Evolutionary conservation across 1,139 yeast genomes (phyloP).

Genomic region (Blastobotrys serpentis): DNA sequence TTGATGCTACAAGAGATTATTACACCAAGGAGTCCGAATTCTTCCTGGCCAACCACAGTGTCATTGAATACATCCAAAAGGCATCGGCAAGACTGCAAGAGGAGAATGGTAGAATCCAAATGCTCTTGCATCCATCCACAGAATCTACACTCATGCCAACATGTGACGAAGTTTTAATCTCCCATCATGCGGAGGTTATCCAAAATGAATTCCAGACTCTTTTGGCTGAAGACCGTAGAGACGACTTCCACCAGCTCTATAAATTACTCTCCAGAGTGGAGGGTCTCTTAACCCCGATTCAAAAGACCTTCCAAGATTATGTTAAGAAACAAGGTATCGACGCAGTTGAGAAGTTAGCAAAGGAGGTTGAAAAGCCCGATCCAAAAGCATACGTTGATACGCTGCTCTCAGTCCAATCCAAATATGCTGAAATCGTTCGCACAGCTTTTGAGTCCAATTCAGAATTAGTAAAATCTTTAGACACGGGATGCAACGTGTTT

Average conservation of each 20-base stretch:
- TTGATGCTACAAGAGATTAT: slow-evolving; percentile 70
- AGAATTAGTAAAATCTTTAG: slow-evolving; percentile 82
- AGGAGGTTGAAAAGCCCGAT: slow-evolving; percentile 48
- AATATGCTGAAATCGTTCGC: slow-evolving; percentile 65
- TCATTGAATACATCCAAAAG: slow-evolving; percentile 85
- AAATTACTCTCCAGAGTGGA: slow-evolving; percentile 66
- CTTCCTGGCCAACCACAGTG: slow-evolving; percentile 70
- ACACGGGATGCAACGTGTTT: slow-evolving; percentile 80
- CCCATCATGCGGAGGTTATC: slow-evolving; percentile 73
- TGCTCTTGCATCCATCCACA: slow-evolving; percentile 84
- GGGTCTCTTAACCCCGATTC: slow-evolving; percentile 72
- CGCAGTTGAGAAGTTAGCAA: slow-evolving; percentile 64
- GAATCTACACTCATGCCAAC: slow-evolving; percentile 72
- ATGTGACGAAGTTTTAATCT: slow-evolving; percentile 72
- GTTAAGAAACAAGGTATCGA: slow-evolving; percentile 71
- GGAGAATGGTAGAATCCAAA: slow-evolving; percentile 74
- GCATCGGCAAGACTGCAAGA: slow-evolving; percentile 81
- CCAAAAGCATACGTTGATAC: slow-evolving; percentile 82
- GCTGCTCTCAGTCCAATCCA: slow-evolving; percentile 64
- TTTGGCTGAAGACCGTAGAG: slow-evolving; percentile 72
- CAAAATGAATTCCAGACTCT: slow-evolving; percentile 73
- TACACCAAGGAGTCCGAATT: slow-evolving; percentile 68
- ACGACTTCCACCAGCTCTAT: slow-evolving; percentile 79
- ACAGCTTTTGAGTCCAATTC: slow-evolving; percentile 73
- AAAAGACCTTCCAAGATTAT: slow-evolving; percentile 68